Percentiles rank a stretch among this genome's conserved stretches.
These are phyloP conservation scores for Camptophora hylomeconis DNA, from an alignment of 2,329 filamentous ascomycete genomes.

Conservation along the genomic window DNA sequence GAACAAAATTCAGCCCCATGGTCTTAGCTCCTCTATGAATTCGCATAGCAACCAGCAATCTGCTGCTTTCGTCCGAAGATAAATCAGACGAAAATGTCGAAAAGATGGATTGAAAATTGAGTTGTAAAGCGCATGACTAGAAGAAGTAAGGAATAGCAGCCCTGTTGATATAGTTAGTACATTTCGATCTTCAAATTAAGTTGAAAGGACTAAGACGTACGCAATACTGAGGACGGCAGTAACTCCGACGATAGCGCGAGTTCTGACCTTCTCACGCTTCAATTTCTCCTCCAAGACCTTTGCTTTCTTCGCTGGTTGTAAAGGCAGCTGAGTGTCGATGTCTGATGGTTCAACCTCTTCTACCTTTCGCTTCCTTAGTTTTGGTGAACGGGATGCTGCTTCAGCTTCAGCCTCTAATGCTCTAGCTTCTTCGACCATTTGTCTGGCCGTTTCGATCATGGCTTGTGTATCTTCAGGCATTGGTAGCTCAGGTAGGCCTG, in stretches of 20 bases:
- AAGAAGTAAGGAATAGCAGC: constrained; percentile 37
- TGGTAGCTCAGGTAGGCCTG: constrained; percentile 52
- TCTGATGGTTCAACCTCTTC: constrained; percentile 38
- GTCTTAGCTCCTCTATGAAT: too few species aligned
- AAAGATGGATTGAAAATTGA: constrained; percentile 1
- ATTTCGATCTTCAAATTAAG: constrained; percentile 1
- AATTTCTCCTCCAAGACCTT: constrained; percentile 59
- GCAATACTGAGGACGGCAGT: constrained; percentile 78
- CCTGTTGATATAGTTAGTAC: constrained; percentile 21
- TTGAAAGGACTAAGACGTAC: constrained; percentile 44
- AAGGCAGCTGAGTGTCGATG: constrained; percentile 22
- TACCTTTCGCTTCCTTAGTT: constrained; percentile 58
- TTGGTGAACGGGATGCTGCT: constrained; percentile 22
- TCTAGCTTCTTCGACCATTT: constrained; percentile 68
- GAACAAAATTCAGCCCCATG: too few species aligned
- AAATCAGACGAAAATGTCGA: constrained; percentile 2
- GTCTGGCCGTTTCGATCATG: constrained; percentile 75
- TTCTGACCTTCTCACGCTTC: constrained; percentile 74
- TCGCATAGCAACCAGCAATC: too few species aligned
- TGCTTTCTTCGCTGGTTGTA: constrained; percentile 56
- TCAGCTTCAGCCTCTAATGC: constrained; percentile 27
- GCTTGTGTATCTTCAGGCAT: constrained; percentile 64
- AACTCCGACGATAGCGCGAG: constrained; percentile 72
- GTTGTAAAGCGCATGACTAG: constrained; percentile 4
- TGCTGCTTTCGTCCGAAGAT: too few species aligned